Evolutionary conservation across 306 rosid species (phyloP).

Genomic region (Purshia tridentata): DNA sequence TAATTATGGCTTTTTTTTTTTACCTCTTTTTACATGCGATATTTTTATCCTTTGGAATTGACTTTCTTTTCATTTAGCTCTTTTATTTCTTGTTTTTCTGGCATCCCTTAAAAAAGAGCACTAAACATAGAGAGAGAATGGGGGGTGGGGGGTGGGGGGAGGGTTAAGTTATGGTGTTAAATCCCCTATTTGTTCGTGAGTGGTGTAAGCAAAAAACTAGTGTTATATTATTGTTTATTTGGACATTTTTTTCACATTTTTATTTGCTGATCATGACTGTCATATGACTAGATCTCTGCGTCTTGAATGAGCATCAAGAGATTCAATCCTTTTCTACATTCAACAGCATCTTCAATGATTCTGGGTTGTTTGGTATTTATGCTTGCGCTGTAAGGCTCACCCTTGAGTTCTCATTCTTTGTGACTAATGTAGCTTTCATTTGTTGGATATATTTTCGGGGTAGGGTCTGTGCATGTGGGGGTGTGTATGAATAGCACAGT

Average conservation of each 20-base stretch:
- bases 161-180: no score
- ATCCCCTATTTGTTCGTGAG: no score
- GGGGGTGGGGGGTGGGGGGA: no score
- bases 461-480: background rate
- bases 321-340: conserved; percentile 87
- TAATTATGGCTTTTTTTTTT: background rate
- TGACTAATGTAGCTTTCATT: conserved; percentile 14
- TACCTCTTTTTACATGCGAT: background rate
- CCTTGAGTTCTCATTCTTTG: background rate
- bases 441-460: background rate
- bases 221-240: conserved; percentile 25
- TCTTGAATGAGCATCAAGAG: conserved; percentile 73
- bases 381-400: conserved; percentile 73
- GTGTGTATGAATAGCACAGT: background rate
- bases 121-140: no score
- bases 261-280: conserved; percentile 9
- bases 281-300: conserved; percentile 64
- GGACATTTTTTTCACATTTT: conserved; percentile 6
- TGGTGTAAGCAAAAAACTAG: no score
- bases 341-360: conserved; percentile 86
- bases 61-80: background rate
- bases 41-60: no score
- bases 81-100: background rate
- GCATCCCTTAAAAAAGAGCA: background rate
- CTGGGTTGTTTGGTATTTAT: conserved; percentile 84